These are phyloP conservation scores for Homolaphlyctis polyrhiza DNA, from an alignment of 371 early-diverging fungal genomes.

Conservation along the genomic window DNA sequence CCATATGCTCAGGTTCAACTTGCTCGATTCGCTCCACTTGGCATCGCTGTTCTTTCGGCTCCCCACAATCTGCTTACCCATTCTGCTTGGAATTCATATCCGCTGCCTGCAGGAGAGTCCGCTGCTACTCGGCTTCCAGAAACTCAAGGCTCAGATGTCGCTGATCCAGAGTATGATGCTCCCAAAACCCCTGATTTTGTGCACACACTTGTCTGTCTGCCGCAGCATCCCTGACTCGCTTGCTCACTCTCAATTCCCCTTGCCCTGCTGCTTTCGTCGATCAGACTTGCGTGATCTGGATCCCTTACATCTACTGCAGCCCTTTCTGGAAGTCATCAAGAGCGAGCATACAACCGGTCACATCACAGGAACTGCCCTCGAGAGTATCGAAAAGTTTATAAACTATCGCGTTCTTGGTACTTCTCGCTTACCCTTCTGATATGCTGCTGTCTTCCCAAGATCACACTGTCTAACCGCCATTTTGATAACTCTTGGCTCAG, in stretches of 20 bases:
- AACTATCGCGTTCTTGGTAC: slow-evolving; percentile 77
- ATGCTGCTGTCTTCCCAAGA: too few species aligned
- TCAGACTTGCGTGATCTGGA: slow-evolving; percentile 60
- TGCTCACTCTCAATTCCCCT: not conserved
- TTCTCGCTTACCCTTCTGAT: slow-evolving; percentile 5
- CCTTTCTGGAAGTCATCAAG: slow-evolving; percentile 86
- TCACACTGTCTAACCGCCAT: too few species aligned
- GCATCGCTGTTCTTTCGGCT: not conserved
- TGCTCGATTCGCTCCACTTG: too few species aligned
- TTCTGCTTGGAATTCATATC: not conserved
- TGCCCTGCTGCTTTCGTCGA: not conserved
- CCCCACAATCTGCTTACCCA: not conserved
- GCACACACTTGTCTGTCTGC: not conserved
- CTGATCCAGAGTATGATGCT: slow-evolving; percentile 48
- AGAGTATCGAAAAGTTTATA: slow-evolving; percentile 83
- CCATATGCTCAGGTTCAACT: not conserved
- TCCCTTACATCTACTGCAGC: slow-evolving; percentile 70
- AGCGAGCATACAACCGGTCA: slow-evolving; percentile 90
- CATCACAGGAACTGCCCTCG: slow-evolving; percentile 88
- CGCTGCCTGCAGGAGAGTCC: slow-evolving; percentile 53
- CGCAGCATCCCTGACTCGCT: not conserved
- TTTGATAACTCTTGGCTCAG: too few species aligned
- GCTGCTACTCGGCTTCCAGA: slow-evolving; percentile 65
- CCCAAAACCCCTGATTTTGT: too few species aligned
- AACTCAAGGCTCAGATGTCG: slow-evolving; percentile 59